Evolutionary conservation across 2,329 filamentous ascomycete genomes (phyloP).

Genomic region (Stemphylium lycopersici): DNA sequence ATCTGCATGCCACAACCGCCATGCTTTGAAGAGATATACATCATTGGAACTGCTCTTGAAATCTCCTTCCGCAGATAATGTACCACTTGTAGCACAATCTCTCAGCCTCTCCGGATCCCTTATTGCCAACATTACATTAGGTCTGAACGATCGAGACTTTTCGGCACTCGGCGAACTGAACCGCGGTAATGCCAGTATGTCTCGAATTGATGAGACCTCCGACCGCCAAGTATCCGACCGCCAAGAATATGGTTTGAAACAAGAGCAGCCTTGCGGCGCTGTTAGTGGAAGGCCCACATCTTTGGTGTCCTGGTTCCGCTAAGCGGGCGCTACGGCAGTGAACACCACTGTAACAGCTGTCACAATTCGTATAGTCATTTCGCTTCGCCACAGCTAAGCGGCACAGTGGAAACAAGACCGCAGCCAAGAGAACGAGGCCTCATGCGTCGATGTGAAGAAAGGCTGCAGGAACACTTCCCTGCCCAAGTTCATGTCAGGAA

Average conservation of each 20-base stretch:
- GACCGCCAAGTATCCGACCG: conserved; percentile 3
- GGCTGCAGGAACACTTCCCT: not conserved
- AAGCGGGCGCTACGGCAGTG: not conserved
- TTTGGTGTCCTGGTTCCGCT: not conserved
- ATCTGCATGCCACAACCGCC: too few species aligned
- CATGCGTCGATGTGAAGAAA: not conserved
- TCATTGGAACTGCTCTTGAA: too few species aligned
- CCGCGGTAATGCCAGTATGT: not conserved
- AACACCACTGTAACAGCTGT: conserved; percentile 3
- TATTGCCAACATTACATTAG: not conserved
- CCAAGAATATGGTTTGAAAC: conserved; percentile 4
- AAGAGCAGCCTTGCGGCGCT: not conserved
- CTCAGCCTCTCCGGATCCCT: too few species aligned
- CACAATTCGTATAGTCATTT: conserved; percentile 2
- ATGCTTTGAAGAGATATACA: too few species aligned
- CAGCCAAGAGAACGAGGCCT: conserved; percentile 4
- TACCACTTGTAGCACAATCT: too few species aligned
- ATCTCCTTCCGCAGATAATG: too few species aligned
- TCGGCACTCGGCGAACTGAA: not conserved
- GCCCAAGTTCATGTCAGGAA: not conserved
- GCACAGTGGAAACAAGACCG: not conserved
- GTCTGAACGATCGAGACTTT: not conserved
- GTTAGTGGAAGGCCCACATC: not conserved
- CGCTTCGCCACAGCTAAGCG: conserved; percentile 7
- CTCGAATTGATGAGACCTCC: not conserved